Conservation (phyloP, 768 basidiomycete genomes). For the Amanita muscaria region DNA sequence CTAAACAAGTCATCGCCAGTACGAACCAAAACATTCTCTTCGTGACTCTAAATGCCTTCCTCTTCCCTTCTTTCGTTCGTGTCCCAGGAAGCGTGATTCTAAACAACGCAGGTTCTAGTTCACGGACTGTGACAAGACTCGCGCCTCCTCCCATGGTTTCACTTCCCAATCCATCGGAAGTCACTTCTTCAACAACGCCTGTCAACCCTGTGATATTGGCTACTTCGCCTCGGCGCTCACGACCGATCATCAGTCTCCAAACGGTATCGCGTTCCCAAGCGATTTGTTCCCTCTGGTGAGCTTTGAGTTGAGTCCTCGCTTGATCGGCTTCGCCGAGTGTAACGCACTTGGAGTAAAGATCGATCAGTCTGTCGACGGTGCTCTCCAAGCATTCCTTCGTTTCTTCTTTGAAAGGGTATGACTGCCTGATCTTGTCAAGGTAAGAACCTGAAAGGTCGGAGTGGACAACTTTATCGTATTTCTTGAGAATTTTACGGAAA, state of each 20-base stretch:
- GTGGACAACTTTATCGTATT: constrained; percentile 93
- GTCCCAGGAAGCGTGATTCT: constrained; percentile 51
- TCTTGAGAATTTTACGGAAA: constrained; percentile 92
- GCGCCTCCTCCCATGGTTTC: constrained; percentile 24
- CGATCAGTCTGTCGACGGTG: constrained; percentile 49
- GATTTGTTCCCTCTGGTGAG: constrained; percentile 86
- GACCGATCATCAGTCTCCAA: constrained; percentile 92
- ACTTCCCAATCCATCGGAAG: not conserved
- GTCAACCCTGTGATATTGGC: constrained; percentile 11
- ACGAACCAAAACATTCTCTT: constrained; percentile 49
- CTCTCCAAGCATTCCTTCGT: constrained; percentile 57
- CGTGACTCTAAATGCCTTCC: constrained; percentile 44
- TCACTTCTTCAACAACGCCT: constrained; percentile 12
- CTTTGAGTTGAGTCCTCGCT: constrained; percentile 75
- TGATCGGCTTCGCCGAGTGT: constrained; percentile 56
- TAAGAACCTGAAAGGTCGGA: constrained; percentile 75
- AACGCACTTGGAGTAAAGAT: constrained; percentile 81
- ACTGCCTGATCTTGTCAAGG: constrained; percentile 60
- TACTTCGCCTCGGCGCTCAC: constrained; percentile 59
- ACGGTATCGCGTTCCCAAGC: constrained; percentile 98
- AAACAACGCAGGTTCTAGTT: constrained; percentile 37
- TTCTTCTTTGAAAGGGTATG: constrained; percentile 56
- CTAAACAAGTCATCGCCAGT: constrained; percentile 50
- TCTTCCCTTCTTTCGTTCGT: constrained; percentile 25
- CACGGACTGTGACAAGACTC: constrained; percentile 29